Conservation (phyloP, 768 basidiomycete genomes). For the Naganishia antarctica region DNA sequence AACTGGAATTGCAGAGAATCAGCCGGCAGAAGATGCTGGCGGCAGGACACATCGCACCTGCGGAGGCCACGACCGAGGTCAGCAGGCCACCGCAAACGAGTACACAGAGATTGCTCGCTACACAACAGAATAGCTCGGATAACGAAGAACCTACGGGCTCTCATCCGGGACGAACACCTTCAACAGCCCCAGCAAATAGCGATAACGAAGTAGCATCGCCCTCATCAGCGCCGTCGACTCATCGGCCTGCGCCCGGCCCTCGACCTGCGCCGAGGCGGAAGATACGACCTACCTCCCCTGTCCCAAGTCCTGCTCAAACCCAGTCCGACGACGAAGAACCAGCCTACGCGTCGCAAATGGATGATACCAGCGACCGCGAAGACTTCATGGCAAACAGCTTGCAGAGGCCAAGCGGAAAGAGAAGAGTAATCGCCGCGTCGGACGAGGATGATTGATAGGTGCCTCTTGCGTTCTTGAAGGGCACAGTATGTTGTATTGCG, state of each 20-base stretch:
- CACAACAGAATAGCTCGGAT: neutral
- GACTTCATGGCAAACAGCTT: neutral
- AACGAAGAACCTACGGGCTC: neutral
- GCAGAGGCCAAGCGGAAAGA: neutral
- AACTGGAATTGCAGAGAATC: constrained; percentile 48
- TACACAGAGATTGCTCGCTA: neutral
- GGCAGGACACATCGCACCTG: neutral
- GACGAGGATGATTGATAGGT: neutral
- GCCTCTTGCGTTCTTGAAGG: too few relatives aligned
- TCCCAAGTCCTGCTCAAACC: neutral
- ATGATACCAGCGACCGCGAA: neutral
- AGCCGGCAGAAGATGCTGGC: constrained; percentile 36
- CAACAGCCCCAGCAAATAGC: neutral
- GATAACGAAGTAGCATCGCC: neutral
- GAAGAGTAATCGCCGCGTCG: neutral
- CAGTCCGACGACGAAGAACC: neutral
- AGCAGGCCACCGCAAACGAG: neutral
- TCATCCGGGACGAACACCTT: neutral
- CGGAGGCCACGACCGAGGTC: neutral
- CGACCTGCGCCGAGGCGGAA: neutral
- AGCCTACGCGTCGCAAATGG: neutral
- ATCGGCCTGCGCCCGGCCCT: neutral
- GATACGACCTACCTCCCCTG: neutral
- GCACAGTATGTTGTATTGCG: too few relatives aligned
- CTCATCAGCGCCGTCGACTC: neutral